Evolutionary conservation across 805 yeast species (phyloP), one percentile per base, ranked within the genome.

Genomic region (Nakazawaea peltata): DNA sequence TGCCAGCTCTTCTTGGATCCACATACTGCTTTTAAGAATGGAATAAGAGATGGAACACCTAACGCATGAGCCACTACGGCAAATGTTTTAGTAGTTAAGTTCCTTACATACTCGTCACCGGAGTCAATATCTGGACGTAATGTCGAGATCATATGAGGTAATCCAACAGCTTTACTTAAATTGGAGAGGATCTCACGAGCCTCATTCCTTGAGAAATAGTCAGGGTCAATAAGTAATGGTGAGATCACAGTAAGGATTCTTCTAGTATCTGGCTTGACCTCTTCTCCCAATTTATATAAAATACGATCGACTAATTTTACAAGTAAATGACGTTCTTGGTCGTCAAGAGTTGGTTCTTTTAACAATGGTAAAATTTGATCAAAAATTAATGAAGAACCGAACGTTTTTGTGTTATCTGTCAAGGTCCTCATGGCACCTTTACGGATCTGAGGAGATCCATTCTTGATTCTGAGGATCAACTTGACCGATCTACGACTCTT

Each of bases 61-160:
- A 88, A 53, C 0, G 95, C 73, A 31, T 75, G 72, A 0, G 94
- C 87, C 2, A 82, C 86, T 4, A 86, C 81, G 0, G 97, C 96
- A 53, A 88, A 65, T 1, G 87, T 74, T 37, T 90, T 63, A 0
- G 96, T 73, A 0, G 94, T 79, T 1, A 77, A 64, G 46, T 81
- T 80, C 35, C 96, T 63, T 7, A 82, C 77, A 45, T 76, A 78
- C 46, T 87, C 96, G 49, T 88, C 96, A 8, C 69, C 69, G 46
- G 81, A 77, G 44, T 82, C 94, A 29, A 92, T 70, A 53, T 86
- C 94, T 0, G 92, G 85, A 36, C 95, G 65, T 51, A 90, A 60
- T 1, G 78, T 71, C 1, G 85, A 65, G n/a, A 92, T 74, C 74
- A 87, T 79, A 22, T 75, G 77, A 0, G 87, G 71, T 23, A 88